These are phyloP conservation scores for Echria macrotheca DNA, from an alignment of 495 filamentous ascomycete species.

Conservation along the genomic window DNA sequence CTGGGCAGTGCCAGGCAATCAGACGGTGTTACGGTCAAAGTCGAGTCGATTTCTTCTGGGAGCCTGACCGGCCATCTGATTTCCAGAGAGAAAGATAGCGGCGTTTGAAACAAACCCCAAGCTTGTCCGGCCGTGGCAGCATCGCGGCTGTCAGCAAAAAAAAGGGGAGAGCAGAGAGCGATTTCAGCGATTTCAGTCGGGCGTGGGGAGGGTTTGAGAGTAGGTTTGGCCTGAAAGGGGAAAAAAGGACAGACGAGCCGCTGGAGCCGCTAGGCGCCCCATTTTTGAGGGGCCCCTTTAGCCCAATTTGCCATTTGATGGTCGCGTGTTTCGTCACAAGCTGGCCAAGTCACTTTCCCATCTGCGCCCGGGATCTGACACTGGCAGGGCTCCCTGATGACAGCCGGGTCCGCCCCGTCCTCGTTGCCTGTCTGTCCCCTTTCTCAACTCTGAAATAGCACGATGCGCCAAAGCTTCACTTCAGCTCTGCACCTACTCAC, in stretches of 20 bases:
- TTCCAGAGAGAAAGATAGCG: too few species aligned
- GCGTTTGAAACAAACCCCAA: too few species aligned
- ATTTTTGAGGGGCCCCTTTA: slow-evolving; percentile 1
- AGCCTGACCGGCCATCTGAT: too few species aligned
- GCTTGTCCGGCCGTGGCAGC: too few species aligned
- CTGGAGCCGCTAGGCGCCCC: slow-evolving; percentile 8
- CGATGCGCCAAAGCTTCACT: slow-evolving; percentile 2
- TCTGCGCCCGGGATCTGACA: too few species aligned
- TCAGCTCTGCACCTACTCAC: neutral
- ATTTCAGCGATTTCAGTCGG: neutral
- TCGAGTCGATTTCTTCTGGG: neutral
- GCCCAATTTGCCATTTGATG: slow-evolving; percentile 12
- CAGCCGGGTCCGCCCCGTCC: slow-evolving; percentile 6
- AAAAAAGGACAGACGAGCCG: too few species aligned
- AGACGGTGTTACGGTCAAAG: neutral
- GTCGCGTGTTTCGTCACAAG: slow-evolving; percentile 20
- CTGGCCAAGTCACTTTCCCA: slow-evolving; percentile 9
- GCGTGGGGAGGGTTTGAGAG: neutral
- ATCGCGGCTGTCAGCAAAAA: too few species aligned
- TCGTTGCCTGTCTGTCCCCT: slow-evolving; percentile 3
- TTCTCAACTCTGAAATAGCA: slow-evolving; percentile 1
- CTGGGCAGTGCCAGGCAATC: neutral
- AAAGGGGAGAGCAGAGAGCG: too few species aligned
- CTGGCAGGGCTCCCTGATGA: too few species aligned
- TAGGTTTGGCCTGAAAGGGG: slow-evolving; percentile 6